Percentiles rank a stretch among this genome's conserved stretches.
These are phyloP conservation scores for Blastocystis sp. DNA, from an alignment of 352 stramenopile genomes.

Conservation along the genomic window DNA sequence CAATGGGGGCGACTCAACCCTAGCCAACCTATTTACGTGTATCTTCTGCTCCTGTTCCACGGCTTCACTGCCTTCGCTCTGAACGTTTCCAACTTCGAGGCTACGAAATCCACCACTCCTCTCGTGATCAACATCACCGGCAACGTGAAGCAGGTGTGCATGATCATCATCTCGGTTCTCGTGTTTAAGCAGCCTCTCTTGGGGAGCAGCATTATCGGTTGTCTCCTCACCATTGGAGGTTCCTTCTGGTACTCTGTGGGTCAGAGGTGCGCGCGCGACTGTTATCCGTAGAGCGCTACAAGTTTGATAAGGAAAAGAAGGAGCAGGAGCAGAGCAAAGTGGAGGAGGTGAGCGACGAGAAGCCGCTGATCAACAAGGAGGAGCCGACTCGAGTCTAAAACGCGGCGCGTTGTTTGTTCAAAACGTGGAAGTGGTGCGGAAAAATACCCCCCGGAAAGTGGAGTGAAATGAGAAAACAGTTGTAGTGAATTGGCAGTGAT, in stretches of 20 bases:
- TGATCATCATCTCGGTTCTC: slow-evolving; percentile 66
- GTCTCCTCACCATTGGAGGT: slow-evolving; percentile 46
- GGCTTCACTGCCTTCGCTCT: slow-evolving; percentile 59
- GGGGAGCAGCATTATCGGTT: slow-evolving; percentile 39
- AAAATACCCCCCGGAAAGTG: neutral
- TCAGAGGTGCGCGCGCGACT: neutral
- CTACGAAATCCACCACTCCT: slow-evolving; percentile 50
- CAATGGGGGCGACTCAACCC: neutral
- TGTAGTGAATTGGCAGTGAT: neutral
- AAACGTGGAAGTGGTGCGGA: neutral
- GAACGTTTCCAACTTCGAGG: slow-evolving; percentile 67
- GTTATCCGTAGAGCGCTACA: slow-evolving; percentile 45
- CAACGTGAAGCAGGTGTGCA: slow-evolving; percentile 69
- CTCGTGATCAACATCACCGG: slow-evolving; percentile 66
- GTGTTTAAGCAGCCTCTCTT: slow-evolving; percentile 56
- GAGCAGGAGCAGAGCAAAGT: slow-evolving; percentile 13
- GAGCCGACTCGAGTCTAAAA: neutral
- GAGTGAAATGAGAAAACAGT: neutral
- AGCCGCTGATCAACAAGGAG: slow-evolving; percentile 1
- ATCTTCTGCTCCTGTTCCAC: slow-evolving; percentile 45
- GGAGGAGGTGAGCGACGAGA: neutral
- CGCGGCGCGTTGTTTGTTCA: slow-evolving; percentile 5
- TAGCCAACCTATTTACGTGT: slow-evolving; percentile 12
- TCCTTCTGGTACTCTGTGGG: slow-evolving; percentile 66
- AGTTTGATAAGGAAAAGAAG: slow-evolving; percentile 59